Percentiles rank a stretch among this genome's conserved stretches.
phyloP scores from a whole-genome alignment of 1,284 basidiomycete species.

The Baeospora myosura region DNA sequence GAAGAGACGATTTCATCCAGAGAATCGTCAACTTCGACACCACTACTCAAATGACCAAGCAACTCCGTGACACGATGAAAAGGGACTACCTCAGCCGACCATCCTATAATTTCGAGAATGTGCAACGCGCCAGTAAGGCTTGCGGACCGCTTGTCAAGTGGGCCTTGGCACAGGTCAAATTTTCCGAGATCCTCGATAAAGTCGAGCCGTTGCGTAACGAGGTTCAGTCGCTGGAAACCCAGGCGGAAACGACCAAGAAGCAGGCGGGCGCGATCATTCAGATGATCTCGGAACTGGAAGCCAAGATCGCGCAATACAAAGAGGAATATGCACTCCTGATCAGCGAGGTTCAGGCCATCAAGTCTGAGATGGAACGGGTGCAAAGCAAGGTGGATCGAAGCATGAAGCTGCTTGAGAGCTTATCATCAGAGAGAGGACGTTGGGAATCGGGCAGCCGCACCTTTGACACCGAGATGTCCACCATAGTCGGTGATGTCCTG shows the following conservation, averaged over 20 bases:
- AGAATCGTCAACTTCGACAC: conserved; percentile 98
- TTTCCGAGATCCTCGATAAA: conserved; percentile 96
- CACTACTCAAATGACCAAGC: conserved; percentile 81
- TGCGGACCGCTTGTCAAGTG: conserved; percentile 98
- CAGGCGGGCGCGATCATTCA: conserved; percentile 86
- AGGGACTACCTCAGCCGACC: conserved; percentile 89
- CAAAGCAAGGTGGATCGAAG: conserved; percentile 96
- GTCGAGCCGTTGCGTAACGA: conserved; percentile 96
- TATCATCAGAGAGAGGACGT: conserved; percentile 90
- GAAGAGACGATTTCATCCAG: conserved; percentile 95
- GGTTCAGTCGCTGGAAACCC: conserved; percentile 86
- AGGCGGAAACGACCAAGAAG: conserved; percentile 89
- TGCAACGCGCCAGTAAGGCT: conserved; percentile 93
- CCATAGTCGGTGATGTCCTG: conserved; percentile 95
- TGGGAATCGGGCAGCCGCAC: conserved; percentile 96
- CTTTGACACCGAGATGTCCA: conserved; percentile 98
- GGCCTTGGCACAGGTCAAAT: conserved; percentile 95
- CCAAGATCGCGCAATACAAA: conserved; percentile 92
- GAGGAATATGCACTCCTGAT: conserved; percentile 97
- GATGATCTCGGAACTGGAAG: conserved; percentile 90
- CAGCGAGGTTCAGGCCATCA: conserved; percentile 96
- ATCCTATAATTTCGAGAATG: conserved; percentile 91
- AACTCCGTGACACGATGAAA: conserved; percentile 88
- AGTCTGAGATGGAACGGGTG: conserved; percentile 96
- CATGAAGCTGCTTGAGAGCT: conserved; percentile 89